A percentile compares a stretch with the other conserved stretches of the same genome.
These are phyloP conservation scores for Coemansia sp. DNA, from an alignment of 192 early-diverging fungal species.

Conservation along the genomic window DNA sequence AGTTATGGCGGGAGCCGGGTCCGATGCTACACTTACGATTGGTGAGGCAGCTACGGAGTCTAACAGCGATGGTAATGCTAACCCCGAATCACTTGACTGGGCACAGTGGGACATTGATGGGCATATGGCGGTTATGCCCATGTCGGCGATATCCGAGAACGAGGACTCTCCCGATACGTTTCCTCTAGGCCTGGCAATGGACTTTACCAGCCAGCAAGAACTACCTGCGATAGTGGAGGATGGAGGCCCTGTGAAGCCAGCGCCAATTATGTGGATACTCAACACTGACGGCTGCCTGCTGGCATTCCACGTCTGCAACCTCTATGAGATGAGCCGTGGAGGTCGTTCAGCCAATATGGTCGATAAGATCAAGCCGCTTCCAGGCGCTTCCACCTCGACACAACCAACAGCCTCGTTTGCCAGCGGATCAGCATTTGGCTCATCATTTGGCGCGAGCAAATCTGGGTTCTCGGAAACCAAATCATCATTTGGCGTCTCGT, in stretches of 20 bases:
- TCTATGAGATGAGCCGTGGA: conserved; percentile 47
- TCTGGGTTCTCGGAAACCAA: neutral
- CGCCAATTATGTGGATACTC: conserved; percentile 71
- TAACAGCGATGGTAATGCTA: conserved; percentile 6
- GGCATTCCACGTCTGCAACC: conserved; percentile 67
- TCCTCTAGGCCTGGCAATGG: conserved; percentile 71
- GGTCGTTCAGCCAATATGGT: conserved; percentile 49
- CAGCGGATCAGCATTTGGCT: conserved; percentile 9
- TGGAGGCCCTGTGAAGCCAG: conserved; percentile 55
- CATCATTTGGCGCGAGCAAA: too few relatives aligned
- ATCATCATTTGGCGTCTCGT: conserved; percentile 10
- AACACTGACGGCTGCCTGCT: conserved; percentile 63
- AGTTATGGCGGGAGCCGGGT: conserved; percentile 35
- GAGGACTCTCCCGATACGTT: conserved; percentile 58
- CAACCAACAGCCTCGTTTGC: conserved; percentile 21
- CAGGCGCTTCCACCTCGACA: conserved; percentile 2
- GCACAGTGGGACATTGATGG: conserved; percentile 68
- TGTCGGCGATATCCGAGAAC: conserved; percentile 43
- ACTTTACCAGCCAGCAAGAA: conserved; percentile 62
- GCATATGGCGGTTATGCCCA: conserved; percentile 56
- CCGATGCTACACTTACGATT: conserved; percentile 39
- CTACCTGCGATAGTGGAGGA: conserved; percentile 58
- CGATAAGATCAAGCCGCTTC: conserved; percentile 15
- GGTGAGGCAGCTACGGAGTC: conserved; percentile 25
- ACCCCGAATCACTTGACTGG: conserved; percentile 57